Percentiles rank a stretch among this genome's conserved stretches.
Conservation (phyloP, 2,329 filamentous ascomycete genomes). For the Ceratocystis cacaofunesta region DNA sequence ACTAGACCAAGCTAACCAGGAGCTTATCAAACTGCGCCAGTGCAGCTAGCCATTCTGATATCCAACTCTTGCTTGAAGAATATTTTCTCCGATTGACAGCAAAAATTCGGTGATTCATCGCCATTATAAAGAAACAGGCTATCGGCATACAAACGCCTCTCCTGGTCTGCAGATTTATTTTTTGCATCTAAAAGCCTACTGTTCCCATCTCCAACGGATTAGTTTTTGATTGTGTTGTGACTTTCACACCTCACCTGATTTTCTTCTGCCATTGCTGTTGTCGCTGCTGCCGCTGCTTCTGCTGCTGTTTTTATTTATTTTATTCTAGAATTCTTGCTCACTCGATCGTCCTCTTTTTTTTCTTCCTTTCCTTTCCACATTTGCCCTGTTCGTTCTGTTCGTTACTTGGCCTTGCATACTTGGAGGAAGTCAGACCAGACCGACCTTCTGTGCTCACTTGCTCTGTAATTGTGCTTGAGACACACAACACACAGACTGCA, state of each 20-base stretch:
- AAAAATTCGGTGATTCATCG: neutral
- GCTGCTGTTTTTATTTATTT: neutral
- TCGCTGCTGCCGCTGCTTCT: too few relatives aligned
- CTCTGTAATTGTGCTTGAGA: constrained; percentile 4
- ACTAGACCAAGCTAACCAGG: neutral
- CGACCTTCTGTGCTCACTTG: neutral
- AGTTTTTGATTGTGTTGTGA: neutral
- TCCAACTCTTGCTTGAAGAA: neutral
- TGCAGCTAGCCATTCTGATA: neutral
- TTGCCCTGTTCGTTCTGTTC: neutral
- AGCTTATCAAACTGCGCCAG: neutral
- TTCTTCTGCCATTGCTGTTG: neutral
- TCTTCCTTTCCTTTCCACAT: neutral
- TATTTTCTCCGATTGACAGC: neutral
- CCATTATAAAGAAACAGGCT: neutral
- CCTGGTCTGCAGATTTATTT: neutral
- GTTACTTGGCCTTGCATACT: neutral
- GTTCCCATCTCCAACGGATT: neutral
- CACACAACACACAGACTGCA: constrained; percentile 4
- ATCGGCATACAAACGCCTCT: neutral
- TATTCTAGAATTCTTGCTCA: neutral
- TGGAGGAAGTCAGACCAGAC: neutral
- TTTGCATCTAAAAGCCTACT: neutral
- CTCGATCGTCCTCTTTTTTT: neutral
- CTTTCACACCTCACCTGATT: neutral